These are phyloP conservation scores for Chaetomiaceae sp. DNA, from an alignment of 2,329 filamentous ascomycete genomes.

Conservation along the genomic window DNA sequence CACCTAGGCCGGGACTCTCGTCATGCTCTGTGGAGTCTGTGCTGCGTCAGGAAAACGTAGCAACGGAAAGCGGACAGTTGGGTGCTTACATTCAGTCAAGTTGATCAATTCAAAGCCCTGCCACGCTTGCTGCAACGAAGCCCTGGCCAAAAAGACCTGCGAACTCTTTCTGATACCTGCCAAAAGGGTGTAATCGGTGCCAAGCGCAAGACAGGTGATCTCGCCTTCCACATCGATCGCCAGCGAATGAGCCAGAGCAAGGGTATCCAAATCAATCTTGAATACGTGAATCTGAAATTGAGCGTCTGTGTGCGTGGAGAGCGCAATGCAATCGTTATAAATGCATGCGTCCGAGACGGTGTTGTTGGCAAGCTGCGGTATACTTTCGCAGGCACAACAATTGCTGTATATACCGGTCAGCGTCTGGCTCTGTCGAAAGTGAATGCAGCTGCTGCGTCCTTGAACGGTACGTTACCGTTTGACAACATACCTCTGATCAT, in stretches of 20 bases:
- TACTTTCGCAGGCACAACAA: slow-evolving; percentile 7
- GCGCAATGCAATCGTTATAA: slow-evolving; percentile 32
- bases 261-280: slow-evolving; percentile 28
- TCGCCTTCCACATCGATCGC: slow-evolving; percentile 39
- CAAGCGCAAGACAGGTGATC: slow-evolving; percentile 42
- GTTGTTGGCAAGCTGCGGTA: slow-evolving; percentile 5
- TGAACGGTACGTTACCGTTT: neutral
- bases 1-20: slow-evolving; percentile 22
- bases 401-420: slow-evolving; percentile 12
- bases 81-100: slow-evolving; percentile 23
- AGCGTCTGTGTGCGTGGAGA: slow-evolving; percentile 36
- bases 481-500: slow-evolving; percentile 30
- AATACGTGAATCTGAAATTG: slow-evolving; percentile 37
- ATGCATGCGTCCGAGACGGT: slow-evolving; percentile 40
- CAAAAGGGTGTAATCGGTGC: slow-evolving; percentile 23
- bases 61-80: neutral
- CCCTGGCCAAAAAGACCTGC: slow-evolving; percentile 31
- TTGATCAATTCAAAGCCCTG: slow-evolving; percentile 14
- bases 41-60: neutral
- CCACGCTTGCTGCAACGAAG: slow-evolving; percentile 13
- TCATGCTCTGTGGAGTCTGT: slow-evolving; percentile 3
- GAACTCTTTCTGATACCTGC: slow-evolving; percentile 31
- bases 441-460: neutral
- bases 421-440: too few relatives aligned
- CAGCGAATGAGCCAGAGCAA: slow-evolving; percentile 24